Percentiles rank a stretch among this genome's conserved stretches.
Evolutionary conservation across 164 flowering plant species (phyloP).

Genomic region (Dillenia turbinata): DNA sequence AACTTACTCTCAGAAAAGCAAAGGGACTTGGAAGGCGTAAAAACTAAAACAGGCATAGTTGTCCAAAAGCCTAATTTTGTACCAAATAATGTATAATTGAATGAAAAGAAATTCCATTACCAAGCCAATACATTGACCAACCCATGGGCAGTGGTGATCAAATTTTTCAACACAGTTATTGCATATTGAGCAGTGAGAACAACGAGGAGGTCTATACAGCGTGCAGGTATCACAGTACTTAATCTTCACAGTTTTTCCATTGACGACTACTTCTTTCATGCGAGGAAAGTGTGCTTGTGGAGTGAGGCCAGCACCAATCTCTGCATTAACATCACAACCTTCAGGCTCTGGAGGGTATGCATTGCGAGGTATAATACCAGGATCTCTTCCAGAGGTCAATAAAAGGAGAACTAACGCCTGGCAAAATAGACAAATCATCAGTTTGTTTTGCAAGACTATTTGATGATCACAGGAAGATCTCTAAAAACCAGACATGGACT

Average conservation of each 20-base stretch:
- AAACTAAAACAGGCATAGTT: too few relatives aligned
- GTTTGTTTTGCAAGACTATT: background rate
- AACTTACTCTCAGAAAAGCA: too few relatives aligned
- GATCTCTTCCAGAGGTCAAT: slow-evolving; percentile 57
- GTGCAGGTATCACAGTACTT: slow-evolving; percentile 73
- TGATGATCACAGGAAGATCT: too few relatives aligned
- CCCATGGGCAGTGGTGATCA: slow-evolving; percentile 92
- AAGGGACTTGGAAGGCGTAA: too few relatives aligned
- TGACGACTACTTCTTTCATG: slow-evolving; percentile 55
- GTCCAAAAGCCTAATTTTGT: too few relatives aligned
- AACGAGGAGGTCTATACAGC: slow-evolving; percentile 78
- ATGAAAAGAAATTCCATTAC: slow-evolving; percentile 14
- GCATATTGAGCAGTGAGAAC: slow-evolving; percentile 79
- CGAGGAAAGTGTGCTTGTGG: slow-evolving; percentile 30
- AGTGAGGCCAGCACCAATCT: slow-evolving; percentile 32
- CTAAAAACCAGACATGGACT: too few relatives aligned
- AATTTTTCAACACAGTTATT: slow-evolving; percentile 74
- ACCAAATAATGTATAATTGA: too few relatives aligned
- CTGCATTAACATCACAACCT: slow-evolving; percentile 24
- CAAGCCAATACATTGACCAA: slow-evolving; percentile 81
- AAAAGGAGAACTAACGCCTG: slow-evolving; percentile 49
- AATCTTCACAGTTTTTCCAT: slow-evolving; percentile 50
- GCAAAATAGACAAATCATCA: slow-evolving; percentile 9
- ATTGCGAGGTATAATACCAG: slow-evolving; percentile 67
- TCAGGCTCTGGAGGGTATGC: slow-evolving; percentile 52